A percentile compares a stretch with the other conserved stretches of the same genome.
Evolutionary conservation across 768 basidiomycete genomes (phyloP).

Genomic region (Leccinum uliginosum): DNA sequence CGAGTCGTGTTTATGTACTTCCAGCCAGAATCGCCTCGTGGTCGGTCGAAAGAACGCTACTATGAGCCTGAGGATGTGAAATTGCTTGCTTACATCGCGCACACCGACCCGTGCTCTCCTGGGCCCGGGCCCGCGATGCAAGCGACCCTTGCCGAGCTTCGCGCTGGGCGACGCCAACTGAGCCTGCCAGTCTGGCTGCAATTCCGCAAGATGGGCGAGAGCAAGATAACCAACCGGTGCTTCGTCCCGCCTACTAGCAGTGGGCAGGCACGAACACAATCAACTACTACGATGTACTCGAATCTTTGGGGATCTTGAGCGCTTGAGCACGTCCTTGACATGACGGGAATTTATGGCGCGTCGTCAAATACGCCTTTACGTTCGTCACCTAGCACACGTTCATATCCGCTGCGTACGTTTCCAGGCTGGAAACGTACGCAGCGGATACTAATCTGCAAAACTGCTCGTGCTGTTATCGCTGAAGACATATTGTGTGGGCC

Average conservation of each 20-base stretch:
- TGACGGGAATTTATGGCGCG: conserved; percentile 38
- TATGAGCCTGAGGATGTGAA: conserved; percentile 34
- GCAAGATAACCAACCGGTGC: conserved; percentile 27
- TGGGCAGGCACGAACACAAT: conserved; percentile 41
- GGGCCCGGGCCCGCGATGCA: conserved; percentile 28
- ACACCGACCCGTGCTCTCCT: conserved; percentile 22
- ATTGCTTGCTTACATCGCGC: conserved; percentile 29
- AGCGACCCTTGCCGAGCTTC: conserved; percentile 33
- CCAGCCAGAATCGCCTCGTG: conserved; percentile 42
- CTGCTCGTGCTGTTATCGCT: no score
- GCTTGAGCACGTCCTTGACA: conserved; percentile 32
- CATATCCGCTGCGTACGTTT: conserved; percentile 30
- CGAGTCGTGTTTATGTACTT: conserved; percentile 33
- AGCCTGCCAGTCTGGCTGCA: conserved; percentile 26
- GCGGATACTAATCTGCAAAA: no score
- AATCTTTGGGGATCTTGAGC: conserved; percentile 31
- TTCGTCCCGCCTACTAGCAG: conserved; percentile 35
- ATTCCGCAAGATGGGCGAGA: conserved; percentile 33
- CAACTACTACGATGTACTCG: conserved; percentile 40
- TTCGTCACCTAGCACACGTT: conserved; percentile 21
- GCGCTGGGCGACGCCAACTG: conserved; percentile 28
- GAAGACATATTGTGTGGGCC: no score
- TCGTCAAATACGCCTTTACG: conserved; percentile 35
- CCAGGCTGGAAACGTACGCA: no score
- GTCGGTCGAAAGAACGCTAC: conserved; percentile 32